Evolutionary conservation across 2,329 filamentous ascomycete species (phyloP), one percentile per base, ranked within the genome.

Genomic region (Ceratocystis variospora): DNA sequence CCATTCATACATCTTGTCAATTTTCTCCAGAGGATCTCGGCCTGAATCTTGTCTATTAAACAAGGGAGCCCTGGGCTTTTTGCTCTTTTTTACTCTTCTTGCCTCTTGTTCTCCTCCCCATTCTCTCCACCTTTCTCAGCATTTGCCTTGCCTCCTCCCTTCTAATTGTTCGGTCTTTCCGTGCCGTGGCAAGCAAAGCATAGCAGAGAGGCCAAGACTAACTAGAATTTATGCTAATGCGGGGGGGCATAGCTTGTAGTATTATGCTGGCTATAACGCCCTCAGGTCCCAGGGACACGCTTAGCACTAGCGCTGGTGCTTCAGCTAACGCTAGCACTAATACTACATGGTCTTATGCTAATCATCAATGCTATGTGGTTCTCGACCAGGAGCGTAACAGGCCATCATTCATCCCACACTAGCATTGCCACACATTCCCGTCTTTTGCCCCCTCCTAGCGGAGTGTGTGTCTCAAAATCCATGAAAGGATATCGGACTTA

Each of bases 161-260:
- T 57, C 53, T 31, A 57, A 28, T 57, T 57, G 25, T 57, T 57
- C 53, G 53, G 53, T 28, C 53, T 28, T 57, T 57, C 53, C 53
- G 53, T 57, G 53, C 53, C 53, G 53, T 57, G 53, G 25, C 33
- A 37, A 37, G 33, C 33, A 37, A 37, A 37, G 33, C 33, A 37
- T 37, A 37, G 8, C 10, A 37, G 33, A 37, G 33, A 37, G 22
- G 22, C 22, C n/a, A 22, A 5, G 22, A 5, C 25, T 15, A 12
- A 17, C 12, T 15, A 57, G 4, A 19, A 7, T 50, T 50, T 50
- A 50, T 50, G 19, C 46, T 50, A 50, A 50, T 50, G 46, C 46
- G 33, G 33, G 33, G 33, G 8, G 33, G 33, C 28, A 28, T 28
- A 3, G 28, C 45, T 46, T 15, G n/a, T 46, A n/a, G 45, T 50